phyloP scores from a whole-genome alignment of 768 basidiomycete genomes.

The Tulasnella sp. region DNA sequence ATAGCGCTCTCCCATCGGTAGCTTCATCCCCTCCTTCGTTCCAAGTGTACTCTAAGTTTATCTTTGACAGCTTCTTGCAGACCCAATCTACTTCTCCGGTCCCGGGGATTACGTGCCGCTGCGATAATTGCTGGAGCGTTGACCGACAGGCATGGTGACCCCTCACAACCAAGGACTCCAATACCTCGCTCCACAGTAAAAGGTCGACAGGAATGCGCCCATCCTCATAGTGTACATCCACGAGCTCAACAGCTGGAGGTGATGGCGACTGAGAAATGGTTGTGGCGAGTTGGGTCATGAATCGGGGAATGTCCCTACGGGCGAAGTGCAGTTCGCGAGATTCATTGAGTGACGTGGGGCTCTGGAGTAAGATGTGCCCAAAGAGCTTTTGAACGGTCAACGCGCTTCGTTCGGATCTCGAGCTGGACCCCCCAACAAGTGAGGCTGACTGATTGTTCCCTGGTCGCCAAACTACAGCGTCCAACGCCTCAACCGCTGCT shows the following conservation, averaged over 20 bases:
- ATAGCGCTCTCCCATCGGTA: not conserved
- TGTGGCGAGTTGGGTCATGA: not conserved
- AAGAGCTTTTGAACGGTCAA: not conserved
- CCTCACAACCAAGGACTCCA: not conserved
- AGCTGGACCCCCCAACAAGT: not conserved
- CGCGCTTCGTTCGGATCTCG: not conserved
- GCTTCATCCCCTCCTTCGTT: not conserved
- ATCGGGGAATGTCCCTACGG: not conserved
- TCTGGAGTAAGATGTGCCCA: not conserved
- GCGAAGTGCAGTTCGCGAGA: not conserved
- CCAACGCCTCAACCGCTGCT: not conserved
- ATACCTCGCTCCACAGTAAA: not conserved
- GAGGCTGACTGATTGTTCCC: not conserved
- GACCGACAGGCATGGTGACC: not conserved
- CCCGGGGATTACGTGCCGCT: not conserved
- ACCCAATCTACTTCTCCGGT: not conserved
- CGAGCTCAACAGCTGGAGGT: not conserved
- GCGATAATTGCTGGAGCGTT: not conserved
- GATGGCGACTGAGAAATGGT: not conserved
- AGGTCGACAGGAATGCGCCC: not conserved
- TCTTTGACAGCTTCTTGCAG: not conserved
- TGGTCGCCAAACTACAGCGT: not conserved
- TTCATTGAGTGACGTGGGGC: not conserved
- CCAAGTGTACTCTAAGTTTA: not conserved
- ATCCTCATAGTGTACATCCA: fast-evolving